Base-by-base conservation (phyloP, 306 rosid species). In the Gleditsia sinensis region DNA sequence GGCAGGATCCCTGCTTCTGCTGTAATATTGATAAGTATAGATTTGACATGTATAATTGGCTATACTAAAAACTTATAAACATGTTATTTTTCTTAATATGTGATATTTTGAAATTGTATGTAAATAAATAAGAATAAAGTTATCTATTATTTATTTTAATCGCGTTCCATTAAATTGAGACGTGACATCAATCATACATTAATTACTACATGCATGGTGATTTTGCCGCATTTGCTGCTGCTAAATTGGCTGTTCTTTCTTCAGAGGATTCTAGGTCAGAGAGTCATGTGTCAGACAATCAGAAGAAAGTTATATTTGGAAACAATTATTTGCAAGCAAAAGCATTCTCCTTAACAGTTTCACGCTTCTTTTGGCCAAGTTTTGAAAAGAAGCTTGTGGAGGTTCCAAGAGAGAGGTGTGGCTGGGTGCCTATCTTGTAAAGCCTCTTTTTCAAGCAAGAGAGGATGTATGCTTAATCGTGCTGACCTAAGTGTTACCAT, bases 361-460 rank as follows among this genome's bases (percentile, higher is more conserved):
- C 97, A 9, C 96, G 96, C 24, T 94, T 94, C 89, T 92, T 94
- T 85, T 94, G 97, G 99, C 99, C 99, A 45, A 86, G 86, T 77
- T 84, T 83, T 73, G 99, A 94, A 74, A 94, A 84, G 81, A 94
- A 94, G 90, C 96, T 82, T 34, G 88, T 92, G 81, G 99, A 94
- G 81, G 96, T 92, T 66, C 97, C 99, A 46, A 94, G 97, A 77
- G 99, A 94, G 88, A 94, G 99, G 82, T 94, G 99, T 88, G 97
- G 96, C 72, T 94, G 99, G n/a, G 99, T 94, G 99, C 82, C 82
- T 92, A 76, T 90, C 99, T 67, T 94, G 99, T 78, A 90, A 86
- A 87, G 86, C 93, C 24, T 13, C 90, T 49, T 85, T 82, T 67
- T 65, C 91, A 67, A 90, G 99, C 89, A 94, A 88, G 92, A 92